A percentile compares a stretch with the other conserved stretches of the same genome.
phyloP scores from a whole-genome alignment of 805 yeast species.

The Candida xyloterini region DNA sequence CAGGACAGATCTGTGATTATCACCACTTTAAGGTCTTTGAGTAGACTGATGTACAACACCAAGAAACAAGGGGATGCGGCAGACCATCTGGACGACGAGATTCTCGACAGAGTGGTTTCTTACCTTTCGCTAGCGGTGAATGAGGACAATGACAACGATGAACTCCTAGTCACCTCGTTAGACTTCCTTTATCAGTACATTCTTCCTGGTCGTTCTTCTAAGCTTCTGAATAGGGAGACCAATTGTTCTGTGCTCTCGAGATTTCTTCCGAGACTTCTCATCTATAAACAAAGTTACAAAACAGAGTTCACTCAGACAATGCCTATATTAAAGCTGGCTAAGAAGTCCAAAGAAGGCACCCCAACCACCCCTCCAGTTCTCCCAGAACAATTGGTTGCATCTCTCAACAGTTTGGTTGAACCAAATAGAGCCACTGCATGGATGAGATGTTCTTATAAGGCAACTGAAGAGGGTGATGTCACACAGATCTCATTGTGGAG shows the following conservation, averaged over 20 bases:
- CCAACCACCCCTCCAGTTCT: conserved; percentile 60
- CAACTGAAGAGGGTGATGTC: conserved; percentile 74
- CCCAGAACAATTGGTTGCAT: conserved; percentile 46
- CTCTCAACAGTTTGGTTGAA: conserved; percentile 66
- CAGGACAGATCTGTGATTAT: conserved; percentile 70
- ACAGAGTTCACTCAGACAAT: conserved; percentile 36
- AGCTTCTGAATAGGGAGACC: conserved; percentile 44
- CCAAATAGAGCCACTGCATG: conserved; percentile 91
- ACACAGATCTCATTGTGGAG: conserved; percentile 96
- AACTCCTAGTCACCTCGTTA: conserved; percentile 66
- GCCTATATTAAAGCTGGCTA: conserved; percentile 41
- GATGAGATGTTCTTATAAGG: conserved; percentile 90
- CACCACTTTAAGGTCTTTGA: conserved; percentile 69
- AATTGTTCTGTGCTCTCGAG: conserved; percentile 52
- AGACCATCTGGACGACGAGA: conserved; percentile 42
- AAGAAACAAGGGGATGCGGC: conserved; percentile 41
- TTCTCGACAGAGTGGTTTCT: conserved; percentile 54
- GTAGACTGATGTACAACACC: conserved; percentile 72
- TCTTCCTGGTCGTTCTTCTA: conserved; percentile 56
- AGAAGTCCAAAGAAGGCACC: conserved; percentile 57
- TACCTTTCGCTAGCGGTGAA: conserved; percentile 47
- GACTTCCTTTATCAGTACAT: conserved; percentile 82
- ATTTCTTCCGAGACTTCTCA: conserved; percentile 61
- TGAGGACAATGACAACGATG: conserved; percentile 51
- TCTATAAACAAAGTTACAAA: conserved; percentile 41